Evolutionary conservation across 345 rosid species (phyloP), one percentile per base, ranked within the genome.

Genomic region (Populus euphratica): DNA sequence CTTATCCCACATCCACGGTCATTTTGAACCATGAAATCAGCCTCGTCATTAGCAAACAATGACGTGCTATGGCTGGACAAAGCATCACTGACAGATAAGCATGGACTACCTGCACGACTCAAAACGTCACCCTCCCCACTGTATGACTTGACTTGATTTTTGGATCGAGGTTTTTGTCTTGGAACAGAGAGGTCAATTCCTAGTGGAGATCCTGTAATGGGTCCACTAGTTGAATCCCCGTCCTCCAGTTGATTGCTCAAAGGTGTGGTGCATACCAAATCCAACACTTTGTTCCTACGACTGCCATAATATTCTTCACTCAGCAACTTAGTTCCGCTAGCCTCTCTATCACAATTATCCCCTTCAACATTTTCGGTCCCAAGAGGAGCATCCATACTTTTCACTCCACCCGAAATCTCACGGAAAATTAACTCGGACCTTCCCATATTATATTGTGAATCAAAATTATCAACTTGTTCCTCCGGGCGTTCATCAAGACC

Each of bases 1-100:
- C 90, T 85, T 73, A 92, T 80, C 49, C 92, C 97, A 74, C 97
- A 87, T 52, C 97, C 96, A 50, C 80, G 81, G 61, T 78, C 83
- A 76, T 77, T 82, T 63, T 77, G 79, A 73, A 84, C 86, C 21
- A 43, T 78, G 36, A 75, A 66, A 56, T 89, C 88, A 66, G 84
- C 73, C 71, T 85, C 93, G 76, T 90, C 97, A 77, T 87, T 87
- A 0, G 78, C 83, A 76, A 70, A 84, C 20, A 90, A 67, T 41
- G 91, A 87, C 47, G 70, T 56, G 72, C 88, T 80, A 52, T 36
- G 79, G 79, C 85, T 88, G 67, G 91, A 89, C 67, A 87, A 77
- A 81, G 83, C 84, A 78, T 86, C 91, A 76, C 81, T 84, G 36
- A 69, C 76, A 36, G 91, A 86, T n/a, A 85, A 81, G 79, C 82